Conservation (phyloP, 2,329 filamentous ascomycete species). For the Colletotrichum liaoningense region DNA sequence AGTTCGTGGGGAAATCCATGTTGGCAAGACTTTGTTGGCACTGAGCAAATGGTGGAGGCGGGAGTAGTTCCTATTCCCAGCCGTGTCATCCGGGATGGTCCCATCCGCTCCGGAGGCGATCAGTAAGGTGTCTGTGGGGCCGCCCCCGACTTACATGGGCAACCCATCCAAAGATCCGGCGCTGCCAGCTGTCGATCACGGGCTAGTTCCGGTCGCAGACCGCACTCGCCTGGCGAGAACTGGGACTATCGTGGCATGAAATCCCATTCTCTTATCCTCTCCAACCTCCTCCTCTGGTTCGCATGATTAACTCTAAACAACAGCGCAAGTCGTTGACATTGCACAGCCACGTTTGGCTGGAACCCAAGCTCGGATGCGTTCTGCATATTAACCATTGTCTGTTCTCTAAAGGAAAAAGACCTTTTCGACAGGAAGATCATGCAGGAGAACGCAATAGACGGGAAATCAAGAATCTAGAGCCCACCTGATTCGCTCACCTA, state of each 20-base stretch:
- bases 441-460: not conserved
- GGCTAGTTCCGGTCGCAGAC: not conserved
- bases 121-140: conserved; percentile 15
- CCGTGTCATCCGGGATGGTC: conserved; percentile 22
- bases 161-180: not conserved
- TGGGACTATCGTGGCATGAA: not conserved
- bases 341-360: conserved; percentile 28
- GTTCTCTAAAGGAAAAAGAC: not conserved
- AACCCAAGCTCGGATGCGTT: conserved; percentile 16
- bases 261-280: not conserved
- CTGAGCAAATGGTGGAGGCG: not conserved
- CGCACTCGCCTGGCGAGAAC: not conserved
- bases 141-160: not conserved
- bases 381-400: not conserved
- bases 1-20: conserved; percentile 15
- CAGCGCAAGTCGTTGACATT: not conserved
- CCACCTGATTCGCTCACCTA: not conserved
- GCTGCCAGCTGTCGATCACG: conserved; percentile 11
- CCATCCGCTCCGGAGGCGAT: conserved; percentile 18
- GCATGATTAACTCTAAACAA: conserved; percentile 19
- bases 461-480: not conserved
- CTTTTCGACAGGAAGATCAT: not conserved
- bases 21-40: conserved; percentile 4
- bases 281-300: not conserved
- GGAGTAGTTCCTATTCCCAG: not conserved